These are phyloP conservation scores for Panus rudis DNA, from an alignment of 768 basidiomycete genomes.

Conservation along the genomic window DNA sequence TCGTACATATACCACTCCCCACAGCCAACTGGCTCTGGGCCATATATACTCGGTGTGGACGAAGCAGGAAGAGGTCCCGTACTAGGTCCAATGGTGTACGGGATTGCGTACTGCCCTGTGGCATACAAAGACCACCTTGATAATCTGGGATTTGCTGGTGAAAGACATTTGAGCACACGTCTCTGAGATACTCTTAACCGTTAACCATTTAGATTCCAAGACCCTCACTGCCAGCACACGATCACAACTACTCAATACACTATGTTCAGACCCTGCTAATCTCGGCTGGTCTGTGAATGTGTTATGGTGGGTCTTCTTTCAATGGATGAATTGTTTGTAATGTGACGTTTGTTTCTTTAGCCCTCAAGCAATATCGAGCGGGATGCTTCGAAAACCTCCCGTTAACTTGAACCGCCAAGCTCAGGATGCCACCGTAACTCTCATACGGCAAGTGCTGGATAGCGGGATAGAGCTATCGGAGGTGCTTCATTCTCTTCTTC, in stretches of 20 bases:
- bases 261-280: constrained; percentile 64
- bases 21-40: constrained; percentile 59
- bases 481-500: constrained; percentile 30
- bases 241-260: constrained; percentile 52
- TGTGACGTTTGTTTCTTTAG: constrained; percentile 33
- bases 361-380: constrained; percentile 84
- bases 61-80: constrained; percentile 97
- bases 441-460: constrained; percentile 83
- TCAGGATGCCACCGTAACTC: constrained; percentile 81
- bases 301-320: constrained; percentile 40
- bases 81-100: constrained; percentile 93
- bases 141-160: constrained; percentile 86
- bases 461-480: constrained; percentile 75
- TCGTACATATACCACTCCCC: constrained; percentile 80
- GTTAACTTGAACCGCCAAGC: constrained; percentile 84
- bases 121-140: constrained; percentile 71
- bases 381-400: constrained; percentile 83
- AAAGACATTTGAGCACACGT: too few species aligned
- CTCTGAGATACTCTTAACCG: background rate
- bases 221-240: constrained; percentile 70
- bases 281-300: constrained; percentile 82
- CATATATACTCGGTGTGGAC: constrained; percentile 97
- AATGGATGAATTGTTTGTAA: background rate
- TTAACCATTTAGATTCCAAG: constrained; percentile 73
- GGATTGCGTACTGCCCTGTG: constrained; percentile 85